A percentile compares a stretch with the other conserved stretches of the same genome.
Conservation (phyloP, 495 filamentous ascomycete species). For the Lichenothelia convexa region DNA sequence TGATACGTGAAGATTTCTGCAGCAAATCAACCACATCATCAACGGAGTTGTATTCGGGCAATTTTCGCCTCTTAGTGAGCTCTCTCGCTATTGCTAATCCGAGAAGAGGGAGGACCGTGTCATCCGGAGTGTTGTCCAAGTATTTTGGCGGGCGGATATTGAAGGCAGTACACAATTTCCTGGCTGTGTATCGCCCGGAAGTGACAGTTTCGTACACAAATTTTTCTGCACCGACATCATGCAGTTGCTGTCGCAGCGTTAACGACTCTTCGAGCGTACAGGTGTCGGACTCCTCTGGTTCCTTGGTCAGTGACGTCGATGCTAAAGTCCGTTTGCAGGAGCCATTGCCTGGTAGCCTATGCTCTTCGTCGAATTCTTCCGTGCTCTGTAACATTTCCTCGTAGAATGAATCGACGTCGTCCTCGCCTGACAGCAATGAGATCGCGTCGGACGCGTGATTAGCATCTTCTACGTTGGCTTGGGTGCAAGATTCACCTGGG, state of each 20-base stretch:
- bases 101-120: constrained; percentile 56
- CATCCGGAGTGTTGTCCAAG: constrained; percentile 27
- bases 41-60: constrained; percentile 64
- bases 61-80: constrained; percentile 60
- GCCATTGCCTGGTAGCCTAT: too few species aligned
- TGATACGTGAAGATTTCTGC: constrained; percentile 57
- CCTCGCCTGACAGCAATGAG: too few species aligned
- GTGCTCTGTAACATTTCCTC: too few species aligned
- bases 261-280: constrained; percentile 61
- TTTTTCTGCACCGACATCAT: constrained; percentile 51
- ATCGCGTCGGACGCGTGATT: too few species aligned
- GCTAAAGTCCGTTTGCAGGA: too few species aligned
- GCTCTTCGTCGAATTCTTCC: too few species aligned
- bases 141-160: constrained; percentile 59
- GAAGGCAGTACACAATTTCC: constrained; percentile 85
- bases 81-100: constrained; percentile 66
- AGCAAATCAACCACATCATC: constrained; percentile 74
- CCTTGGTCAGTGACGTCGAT: too few species aligned
- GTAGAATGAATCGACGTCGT: too few species aligned
- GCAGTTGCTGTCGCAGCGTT: constrained; percentile 47
- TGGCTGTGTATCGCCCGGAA: constrained; percentile 47
- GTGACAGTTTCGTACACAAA: constrained; percentile 61
- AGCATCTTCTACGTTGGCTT: too few species aligned
- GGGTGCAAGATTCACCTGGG: too few species aligned
- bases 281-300: constrained; percentile 23